Conservation (phyloP, 2,329 filamentous ascomycete species). For the Fusarium nurragi region DNA sequence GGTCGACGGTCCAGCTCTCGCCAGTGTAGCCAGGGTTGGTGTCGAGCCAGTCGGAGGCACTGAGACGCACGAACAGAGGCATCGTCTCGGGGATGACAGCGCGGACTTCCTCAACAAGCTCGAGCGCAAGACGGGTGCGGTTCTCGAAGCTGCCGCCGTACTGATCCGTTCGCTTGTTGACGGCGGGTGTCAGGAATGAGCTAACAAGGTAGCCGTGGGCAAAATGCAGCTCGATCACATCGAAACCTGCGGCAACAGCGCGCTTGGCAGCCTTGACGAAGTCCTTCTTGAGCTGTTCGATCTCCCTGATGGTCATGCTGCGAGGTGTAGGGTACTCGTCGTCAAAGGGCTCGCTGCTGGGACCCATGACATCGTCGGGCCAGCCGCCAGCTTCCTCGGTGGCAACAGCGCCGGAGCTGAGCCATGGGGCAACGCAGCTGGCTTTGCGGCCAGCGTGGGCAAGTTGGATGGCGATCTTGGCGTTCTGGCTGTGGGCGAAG, state of each 20-base stretch:
- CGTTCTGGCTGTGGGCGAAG: conserved; percentile 73
- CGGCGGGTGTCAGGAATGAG: conserved; percentile 73
- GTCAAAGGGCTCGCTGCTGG: conserved; percentile 63
- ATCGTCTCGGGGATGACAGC: conserved; percentile 70
- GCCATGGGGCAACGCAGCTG: conserved; percentile 64
- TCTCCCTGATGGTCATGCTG: conserved; percentile 72
- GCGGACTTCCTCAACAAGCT: conserved; percentile 71
- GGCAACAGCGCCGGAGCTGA: conserved; percentile 56
- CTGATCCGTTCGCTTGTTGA: conserved; percentile 74
- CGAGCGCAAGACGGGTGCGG: conserved; percentile 72
- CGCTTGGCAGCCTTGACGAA: conserved; percentile 65
- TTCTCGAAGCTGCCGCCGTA: conserved; percentile 79
- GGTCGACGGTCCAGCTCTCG: conserved; percentile 73
- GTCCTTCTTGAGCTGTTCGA: conserved; percentile 68
- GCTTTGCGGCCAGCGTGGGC: conserved; percentile 74
- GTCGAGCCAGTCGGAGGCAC: conserved; percentile 81
- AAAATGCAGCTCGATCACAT: conserved; percentile 76
- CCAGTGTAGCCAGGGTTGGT: conserved; percentile 60
- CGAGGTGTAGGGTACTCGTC: conserved; percentile 67
- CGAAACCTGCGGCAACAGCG: conserved; percentile 72
- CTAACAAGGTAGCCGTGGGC: conserved; percentile 83
- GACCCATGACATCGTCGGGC: conserved; percentile 61
- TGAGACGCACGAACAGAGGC: conserved; percentile 78
- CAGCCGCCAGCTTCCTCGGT: conserved; percentile 60
- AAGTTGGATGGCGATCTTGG: conserved; percentile 74